phyloP scores from a whole-genome alignment of 768 basidiomycete species.

The Scleroderma citrinum region DNA sequence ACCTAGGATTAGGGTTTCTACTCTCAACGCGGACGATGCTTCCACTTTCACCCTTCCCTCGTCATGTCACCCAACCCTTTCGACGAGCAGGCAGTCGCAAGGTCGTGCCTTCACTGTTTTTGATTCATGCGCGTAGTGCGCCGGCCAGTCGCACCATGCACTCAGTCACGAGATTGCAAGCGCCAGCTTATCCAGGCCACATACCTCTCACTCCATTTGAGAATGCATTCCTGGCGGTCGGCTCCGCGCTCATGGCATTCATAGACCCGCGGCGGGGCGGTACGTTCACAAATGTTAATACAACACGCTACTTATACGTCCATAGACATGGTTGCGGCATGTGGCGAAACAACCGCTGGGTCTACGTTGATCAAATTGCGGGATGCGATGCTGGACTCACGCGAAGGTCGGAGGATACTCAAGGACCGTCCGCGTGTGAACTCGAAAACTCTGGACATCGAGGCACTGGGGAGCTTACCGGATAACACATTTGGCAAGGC shows the following conservation, averaged over 20 bases:
- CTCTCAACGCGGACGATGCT: too few species aligned
- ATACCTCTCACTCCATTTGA: slow-evolving; percentile 80
- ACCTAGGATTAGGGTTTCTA: neutral
- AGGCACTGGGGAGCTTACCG: slow-evolving; percentile 55
- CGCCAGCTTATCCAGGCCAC: slow-evolving; percentile 70
- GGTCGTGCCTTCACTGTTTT: neutral
- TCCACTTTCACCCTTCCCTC: neutral
- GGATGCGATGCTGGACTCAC: slow-evolving; percentile 67
- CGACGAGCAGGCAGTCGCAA: neutral
- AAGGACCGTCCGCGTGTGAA: slow-evolving; percentile 81
- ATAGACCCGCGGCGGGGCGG: slow-evolving; percentile 80
- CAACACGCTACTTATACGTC: neutral
- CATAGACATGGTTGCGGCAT: slow-evolving; percentile 89
- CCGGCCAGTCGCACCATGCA: slow-evolving; percentile 2
- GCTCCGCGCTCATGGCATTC: slow-evolving; percentile 79
- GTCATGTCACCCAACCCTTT: neutral
- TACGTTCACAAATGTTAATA: slow-evolving; percentile 31
- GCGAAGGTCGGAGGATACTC: slow-evolving; percentile 81
- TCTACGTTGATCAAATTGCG: slow-evolving; percentile 69
- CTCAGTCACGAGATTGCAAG: slow-evolving; percentile 6
- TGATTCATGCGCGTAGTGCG: neutral
- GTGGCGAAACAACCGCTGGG: slow-evolving; percentile 90
- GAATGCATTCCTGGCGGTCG: slow-evolving; percentile 77
- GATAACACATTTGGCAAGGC: slow-evolving; percentile 81
- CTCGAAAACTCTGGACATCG: slow-evolving; percentile 68